Percentiles rank a stretch among this genome's conserved stretches.
phyloP scores from a whole-genome alignment of 1,284 basidiomycete genomes.

The Malassezia dermatis region DNA sequence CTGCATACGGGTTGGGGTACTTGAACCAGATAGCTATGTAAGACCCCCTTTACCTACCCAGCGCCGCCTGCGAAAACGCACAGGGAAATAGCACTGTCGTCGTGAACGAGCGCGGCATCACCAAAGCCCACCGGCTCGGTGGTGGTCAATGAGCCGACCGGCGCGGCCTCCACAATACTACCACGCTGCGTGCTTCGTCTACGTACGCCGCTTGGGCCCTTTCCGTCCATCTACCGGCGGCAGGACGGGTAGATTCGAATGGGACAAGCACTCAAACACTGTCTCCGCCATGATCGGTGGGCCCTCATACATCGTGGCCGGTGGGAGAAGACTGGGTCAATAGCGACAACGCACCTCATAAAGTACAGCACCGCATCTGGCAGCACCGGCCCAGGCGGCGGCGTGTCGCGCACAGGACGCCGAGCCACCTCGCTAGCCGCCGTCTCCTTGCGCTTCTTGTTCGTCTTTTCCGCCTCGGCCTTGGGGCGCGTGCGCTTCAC shows the following conservation, averaged over 20 bases:
- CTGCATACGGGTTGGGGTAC: constrained; percentile 19
- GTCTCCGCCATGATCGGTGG: constrained; percentile 9
- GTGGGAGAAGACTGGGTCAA: constrained; percentile 9
- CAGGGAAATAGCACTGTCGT: constrained; percentile 9
- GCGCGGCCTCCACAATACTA: neutral
- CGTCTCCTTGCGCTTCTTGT: constrained; percentile 2
- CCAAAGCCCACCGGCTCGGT: neutral
- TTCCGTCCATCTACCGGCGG: constrained; percentile 1
- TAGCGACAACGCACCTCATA: constrained; percentile 7
- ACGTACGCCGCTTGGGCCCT: neutral
- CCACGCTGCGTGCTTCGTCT: neutral
- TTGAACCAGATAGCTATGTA: constrained; percentile 17
- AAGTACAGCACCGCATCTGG: constrained; percentile 17
- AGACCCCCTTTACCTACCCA: constrained; percentile 1
- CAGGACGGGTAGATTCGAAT: constrained; percentile 6
- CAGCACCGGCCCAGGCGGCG: constrained; percentile 5
- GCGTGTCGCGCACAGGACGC: neutral
- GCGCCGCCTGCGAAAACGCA: constrained; percentile 14
- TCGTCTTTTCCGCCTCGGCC: constrained; percentile 1
- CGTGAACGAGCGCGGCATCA: constrained; percentile 12
- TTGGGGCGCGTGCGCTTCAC: constrained; percentile 14
- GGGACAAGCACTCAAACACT: constrained; percentile 11
- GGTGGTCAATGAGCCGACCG: neutral
- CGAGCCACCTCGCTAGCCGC: neutral
- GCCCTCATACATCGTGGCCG: constrained; percentile 10